Percentiles rank a stretch among this genome's conserved stretches.
phyloP scores from a whole-genome alignment of 495 filamentous ascomycete species.

The Aspergillus nanangensis region DNA sequence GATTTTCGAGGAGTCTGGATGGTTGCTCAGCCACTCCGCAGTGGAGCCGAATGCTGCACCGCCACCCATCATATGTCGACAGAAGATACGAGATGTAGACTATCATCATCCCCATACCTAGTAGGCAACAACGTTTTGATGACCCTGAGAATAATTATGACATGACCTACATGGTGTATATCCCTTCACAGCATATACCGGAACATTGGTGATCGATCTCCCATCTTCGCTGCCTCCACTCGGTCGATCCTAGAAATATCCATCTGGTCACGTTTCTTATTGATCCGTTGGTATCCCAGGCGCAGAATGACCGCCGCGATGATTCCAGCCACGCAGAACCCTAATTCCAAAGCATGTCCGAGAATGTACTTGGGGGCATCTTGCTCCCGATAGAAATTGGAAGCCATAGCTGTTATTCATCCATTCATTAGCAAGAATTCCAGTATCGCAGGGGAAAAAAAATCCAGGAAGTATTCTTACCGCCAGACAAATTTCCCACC shows the following conservation, averaged over 20 bases:
- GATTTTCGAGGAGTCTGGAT: neutral
- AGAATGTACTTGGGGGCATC: constrained; percentile 63
- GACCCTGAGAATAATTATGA: neutral
- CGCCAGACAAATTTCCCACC: constrained; percentile 65
- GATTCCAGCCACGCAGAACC: constrained; percentile 59
- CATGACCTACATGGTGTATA: too few relatives aligned
- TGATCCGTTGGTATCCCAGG: constrained; percentile 54
- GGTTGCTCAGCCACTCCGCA: neutral
- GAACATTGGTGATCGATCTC: constrained; percentile 62
- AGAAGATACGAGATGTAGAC: too few relatives aligned
- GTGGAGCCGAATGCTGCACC: neutral
- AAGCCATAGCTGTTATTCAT: constrained; percentile 53
- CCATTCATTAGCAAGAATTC: neutral
- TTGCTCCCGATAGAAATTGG: constrained; percentile 67
- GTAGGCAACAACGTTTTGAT: too few relatives aligned
- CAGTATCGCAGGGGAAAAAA: neutral
- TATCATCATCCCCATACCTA: too few relatives aligned
- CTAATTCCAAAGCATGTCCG: constrained; percentile 66
- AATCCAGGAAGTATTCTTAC: constrained; percentile 12
- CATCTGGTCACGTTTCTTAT: constrained; percentile 53
- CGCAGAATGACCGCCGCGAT: constrained; percentile 52
- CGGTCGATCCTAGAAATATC: constrained; percentile 46
- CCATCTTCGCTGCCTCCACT: constrained; percentile 53
- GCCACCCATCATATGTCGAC: constrained; percentile 5
- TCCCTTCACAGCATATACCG: constrained; percentile 50